Base-by-base conservation (phyloP, 202 grass and related monocot species). In the Zoysia matrella region DNA sequence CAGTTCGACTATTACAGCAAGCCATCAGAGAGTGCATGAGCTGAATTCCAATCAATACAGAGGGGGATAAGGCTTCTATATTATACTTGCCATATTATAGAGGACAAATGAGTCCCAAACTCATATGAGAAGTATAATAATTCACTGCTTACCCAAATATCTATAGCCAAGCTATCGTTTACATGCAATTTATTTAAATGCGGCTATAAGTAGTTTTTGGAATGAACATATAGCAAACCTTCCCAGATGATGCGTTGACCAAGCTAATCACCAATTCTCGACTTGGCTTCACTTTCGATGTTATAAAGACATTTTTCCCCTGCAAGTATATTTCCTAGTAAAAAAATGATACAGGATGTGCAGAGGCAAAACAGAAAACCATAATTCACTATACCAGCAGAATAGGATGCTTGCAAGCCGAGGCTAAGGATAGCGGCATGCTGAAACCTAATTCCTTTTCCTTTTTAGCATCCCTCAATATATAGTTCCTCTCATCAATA, bases 301-400 rank as follows among this genome's bases (percentile, higher is more conserved):
- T 97, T 54, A 94, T 76, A 63, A 88, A 90, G 48, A 97, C 88
- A 57, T 78, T 85, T 79, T 89, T 92, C n/a, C 88, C 94, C 94
- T 97, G 78, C 55, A 92, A 72, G 44, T 49, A 30, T 63, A 63
- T 58, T 78, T 80, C 79, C 62, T n/a, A 69, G 70, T 75, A 60
- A 84, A 60, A 14, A 63, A 56, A 30, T 4, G 14, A 50, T 61
- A 60, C 22, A 80, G 60, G 66, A 52, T 18, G 18, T 56, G 44
- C 2, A 51, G 36, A 83, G 48, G 3, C 40, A 49, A 82, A 60
- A 80, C 2, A 70, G 15, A 74, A 78, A 54, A 57, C 53, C 3
- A 78, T 12, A 56, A 3, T 69, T 74, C 47, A 82, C 45, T 69
- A 58, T 88, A 99, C 96, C 93, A 92, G 86, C 60, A 99, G 80